phyloP scores from a whole-genome alignment of 495 filamentous ascomycete species.

The Penicillium mononematosum region DNA sequence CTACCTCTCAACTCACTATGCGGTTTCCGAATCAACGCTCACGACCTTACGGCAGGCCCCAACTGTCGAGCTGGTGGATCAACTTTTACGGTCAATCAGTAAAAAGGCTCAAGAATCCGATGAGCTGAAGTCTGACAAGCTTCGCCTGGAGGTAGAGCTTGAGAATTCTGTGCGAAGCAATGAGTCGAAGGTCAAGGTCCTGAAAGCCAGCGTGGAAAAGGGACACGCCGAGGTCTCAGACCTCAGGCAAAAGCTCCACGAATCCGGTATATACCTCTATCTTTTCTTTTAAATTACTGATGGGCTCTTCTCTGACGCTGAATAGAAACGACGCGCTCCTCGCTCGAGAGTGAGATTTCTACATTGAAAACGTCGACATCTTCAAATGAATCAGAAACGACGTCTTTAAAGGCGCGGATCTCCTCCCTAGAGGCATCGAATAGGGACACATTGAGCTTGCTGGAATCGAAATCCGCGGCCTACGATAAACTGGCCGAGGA shows the following conservation, averaged over 20 bases:
- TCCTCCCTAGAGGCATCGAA: conserved; percentile 85
- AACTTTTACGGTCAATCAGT: conserved; percentile 64
- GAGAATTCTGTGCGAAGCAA: conserved; percentile 79
- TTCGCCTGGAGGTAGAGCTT: conserved; percentile 85
- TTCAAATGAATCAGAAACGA: conserved; percentile 72
- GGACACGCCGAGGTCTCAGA: conserved; percentile 75
- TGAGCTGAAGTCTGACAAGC: conserved; percentile 74
- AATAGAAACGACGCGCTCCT: conserved; percentile 60
- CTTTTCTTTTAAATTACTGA: neutral
- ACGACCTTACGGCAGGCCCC: conserved; percentile 65
- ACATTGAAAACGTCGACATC: conserved; percentile 72
- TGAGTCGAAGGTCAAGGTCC: conserved; percentile 74
- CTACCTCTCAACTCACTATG: conserved; percentile 73
- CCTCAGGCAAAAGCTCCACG: conserved; percentile 71
- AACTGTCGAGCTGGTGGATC: conserved; percentile 71
- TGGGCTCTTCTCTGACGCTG: conserved; percentile 20
- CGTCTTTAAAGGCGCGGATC: conserved; percentile 74
- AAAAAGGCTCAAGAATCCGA: conserved; percentile 78
- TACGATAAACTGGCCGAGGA: conserved; percentile 84
- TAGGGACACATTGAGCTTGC: conserved; percentile 78
- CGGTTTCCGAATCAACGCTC: conserved; percentile 67
- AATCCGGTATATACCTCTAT: conserved; percentile 62
- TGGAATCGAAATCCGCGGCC: conserved; percentile 86
- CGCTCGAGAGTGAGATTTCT: conserved; percentile 79
- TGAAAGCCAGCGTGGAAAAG: conserved; percentile 79